Base-by-base conservation (phyloP, 768 basidiomycete genomes). In the Boletus rubescentipes region DNA sequence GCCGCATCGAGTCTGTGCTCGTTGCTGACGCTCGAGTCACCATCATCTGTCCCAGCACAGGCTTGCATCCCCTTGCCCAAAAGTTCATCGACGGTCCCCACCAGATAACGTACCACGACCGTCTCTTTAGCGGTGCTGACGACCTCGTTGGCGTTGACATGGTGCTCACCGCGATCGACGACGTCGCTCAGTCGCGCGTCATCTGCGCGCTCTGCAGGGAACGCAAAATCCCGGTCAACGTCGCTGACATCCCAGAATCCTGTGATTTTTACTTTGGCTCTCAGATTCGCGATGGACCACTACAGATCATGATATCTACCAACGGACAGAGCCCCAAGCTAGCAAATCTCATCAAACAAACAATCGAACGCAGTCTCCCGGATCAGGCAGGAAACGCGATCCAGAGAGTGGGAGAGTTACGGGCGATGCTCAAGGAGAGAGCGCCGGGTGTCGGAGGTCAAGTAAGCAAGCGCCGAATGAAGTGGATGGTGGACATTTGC, bases 261-360 rank as follows among this genome's bases (percentile, higher is more conserved):
- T 99, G 97, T 77, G 96, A 99, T 72, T 99, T 99, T 67, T 98
- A 95, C 77, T 99, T 98, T 73, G 97, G 97, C 46, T 89, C 92
- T 4, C 91, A 93, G 69, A 85, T 98, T 55, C 86, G 92, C 30
- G 81, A 86, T 55, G 95, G 96, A 1, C 91, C 95, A 0, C 75
- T 99, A 21, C 94, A 97, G 72, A 84, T 99, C 59, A 89, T 98
- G 89, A 85, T 99, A 47, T 95, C 93, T 16, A 98, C 97, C 4
- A 91, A 91, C 56, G 97, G 97, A 31, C 86, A 90, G 62, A 91
- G 93, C 12, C 97, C 97, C 2, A 87, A 91, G 65, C 78, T 98
- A 66, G 93, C 95, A 4, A 88, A 88, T 57, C 76, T 97, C 61
- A 84, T 99, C 49, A 83, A 86, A 59, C 76, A 79, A 57, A 78